phyloP scores from a whole-genome alignment of 2,329 filamentous ascomycete genomes.

The Paraconiothyrium sp. region DNA sequence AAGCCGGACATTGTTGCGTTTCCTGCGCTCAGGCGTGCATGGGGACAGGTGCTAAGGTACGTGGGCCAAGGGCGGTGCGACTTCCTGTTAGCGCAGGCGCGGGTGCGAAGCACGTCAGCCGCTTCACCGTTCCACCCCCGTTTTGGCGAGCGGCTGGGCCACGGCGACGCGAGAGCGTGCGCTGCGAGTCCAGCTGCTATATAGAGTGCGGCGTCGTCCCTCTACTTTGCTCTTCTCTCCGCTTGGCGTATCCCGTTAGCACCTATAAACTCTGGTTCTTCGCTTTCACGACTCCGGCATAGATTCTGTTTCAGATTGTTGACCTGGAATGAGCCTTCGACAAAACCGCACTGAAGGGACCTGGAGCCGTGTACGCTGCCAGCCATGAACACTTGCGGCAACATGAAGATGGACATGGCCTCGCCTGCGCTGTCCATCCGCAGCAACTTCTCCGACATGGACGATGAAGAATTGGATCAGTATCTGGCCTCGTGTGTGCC shows the following conservation, averaged over 20 bases:
- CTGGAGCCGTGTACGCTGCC: conserved; percentile 14
- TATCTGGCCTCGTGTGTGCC: conserved; percentile 52
- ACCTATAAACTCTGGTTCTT: not conserved
- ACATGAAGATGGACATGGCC: conserved; percentile 36
- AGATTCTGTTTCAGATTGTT: conserved; percentile 3
- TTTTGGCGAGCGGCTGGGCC: conserved; percentile 17
- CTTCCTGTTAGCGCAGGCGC: conserved; percentile 3
- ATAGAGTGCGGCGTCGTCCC: conserved; percentile 21
- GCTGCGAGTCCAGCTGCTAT: conserved; percentile 18
- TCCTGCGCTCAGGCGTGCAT: conserved; percentile 10
- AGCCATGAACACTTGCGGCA: conserved; percentile 7
- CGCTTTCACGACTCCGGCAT: not conserved
- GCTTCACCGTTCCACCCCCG: conserved; percentile 23
- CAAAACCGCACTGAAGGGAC: conserved; percentile 21
- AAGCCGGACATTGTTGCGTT: conserved; percentile 10
- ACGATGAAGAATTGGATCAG: conserved; percentile 50
- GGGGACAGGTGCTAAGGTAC: not conserved
- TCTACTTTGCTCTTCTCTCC: conserved; percentile 25
- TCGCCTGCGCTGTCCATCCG: conserved; percentile 33
- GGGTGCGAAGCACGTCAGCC: conserved; percentile 26
- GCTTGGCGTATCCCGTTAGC: conserved; percentile 8
- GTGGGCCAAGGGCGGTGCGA: conserved; percentile 15
- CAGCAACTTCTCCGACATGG: conserved; percentile 37
- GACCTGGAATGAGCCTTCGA: conserved; percentile 28
- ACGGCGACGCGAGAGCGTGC: conserved; percentile 11